Conservation (phyloP, 768 basidiomycete genomes). For the Lactifluus subvellereus region DNA sequence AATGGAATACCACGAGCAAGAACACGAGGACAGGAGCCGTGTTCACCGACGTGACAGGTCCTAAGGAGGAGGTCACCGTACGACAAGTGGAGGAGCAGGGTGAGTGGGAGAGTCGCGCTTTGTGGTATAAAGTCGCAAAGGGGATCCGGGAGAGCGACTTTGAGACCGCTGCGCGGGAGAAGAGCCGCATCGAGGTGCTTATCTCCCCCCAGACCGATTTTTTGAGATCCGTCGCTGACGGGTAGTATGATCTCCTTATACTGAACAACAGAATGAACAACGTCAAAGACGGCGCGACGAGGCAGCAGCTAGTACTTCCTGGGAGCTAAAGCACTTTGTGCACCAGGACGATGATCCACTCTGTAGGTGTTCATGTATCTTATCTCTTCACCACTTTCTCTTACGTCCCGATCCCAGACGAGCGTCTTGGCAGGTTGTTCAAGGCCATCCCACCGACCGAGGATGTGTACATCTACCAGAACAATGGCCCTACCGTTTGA, state of each 20-base stretch:
- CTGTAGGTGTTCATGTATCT: slow-evolving; percentile 43
- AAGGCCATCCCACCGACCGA: slow-evolving; percentile 65
- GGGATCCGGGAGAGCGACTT: slow-evolving; percentile 91
- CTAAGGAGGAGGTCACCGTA: slow-evolving; percentile 72
- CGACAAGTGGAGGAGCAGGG: slow-evolving; percentile 54
- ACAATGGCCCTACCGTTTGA: slow-evolving; percentile 38
- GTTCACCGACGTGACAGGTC: slow-evolving; percentile 73
- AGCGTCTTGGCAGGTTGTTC: slow-evolving; percentile 55
- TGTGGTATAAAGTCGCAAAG: slow-evolving; percentile 84
- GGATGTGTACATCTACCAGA: slow-evolving; percentile 67
- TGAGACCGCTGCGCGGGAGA: slow-evolving; percentile 83
- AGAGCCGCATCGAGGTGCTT: slow-evolving; percentile 81
- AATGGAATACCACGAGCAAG: slow-evolving; percentile 70
- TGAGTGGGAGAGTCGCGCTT: slow-evolving; percentile 80
- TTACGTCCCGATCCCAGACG: slow-evolving; percentile 40
- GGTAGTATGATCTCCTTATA: neutral
- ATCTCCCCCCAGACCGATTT: neutral
- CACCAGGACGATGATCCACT: slow-evolving; percentile 63
- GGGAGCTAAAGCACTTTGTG: slow-evolving; percentile 75
- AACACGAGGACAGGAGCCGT: slow-evolving; percentile 39
- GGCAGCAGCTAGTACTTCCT: slow-evolving; percentile 57
- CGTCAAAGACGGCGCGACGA: slow-evolving; percentile 86
- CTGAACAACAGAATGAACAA: slow-evolving; percentile 70
- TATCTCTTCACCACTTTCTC: neutral
- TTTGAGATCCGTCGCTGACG: neutral